A percentile compares a stretch with the other conserved stretches of the same genome.
Evolutionary conservation across 1,284 basidiomycete species (phyloP).

Genomic region (Austroboletus olivaceoglutinosus): DNA sequence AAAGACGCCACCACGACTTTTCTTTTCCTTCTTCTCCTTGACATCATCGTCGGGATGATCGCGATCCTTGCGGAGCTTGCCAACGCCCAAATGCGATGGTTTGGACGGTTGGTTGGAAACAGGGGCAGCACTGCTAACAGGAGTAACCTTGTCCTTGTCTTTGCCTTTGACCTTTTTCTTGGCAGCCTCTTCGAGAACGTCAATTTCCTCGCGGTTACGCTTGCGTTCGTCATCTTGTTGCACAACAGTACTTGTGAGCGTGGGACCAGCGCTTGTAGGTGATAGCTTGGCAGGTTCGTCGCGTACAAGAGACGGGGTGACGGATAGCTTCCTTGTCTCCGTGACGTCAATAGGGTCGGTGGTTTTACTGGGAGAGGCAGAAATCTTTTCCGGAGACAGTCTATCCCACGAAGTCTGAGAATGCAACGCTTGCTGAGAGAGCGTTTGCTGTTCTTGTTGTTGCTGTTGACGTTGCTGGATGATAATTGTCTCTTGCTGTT

Average conservation of each 20-base stretch:
- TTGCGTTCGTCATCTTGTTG: conserved; percentile 59
- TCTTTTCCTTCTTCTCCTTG: conserved; percentile 67
- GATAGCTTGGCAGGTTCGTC: conserved; percentile 38
- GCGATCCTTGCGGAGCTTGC: conserved; percentile 68
- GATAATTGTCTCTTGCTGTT: conserved; percentile 29
- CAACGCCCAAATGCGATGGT: conserved; percentile 30
- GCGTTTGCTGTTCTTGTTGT: conserved; percentile 30
- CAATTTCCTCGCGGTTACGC: conserved; percentile 58
- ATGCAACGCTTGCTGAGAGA: conserved; percentile 31
- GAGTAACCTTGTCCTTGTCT: conserved; percentile 19
- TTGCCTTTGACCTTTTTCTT: conserved; percentile 49
- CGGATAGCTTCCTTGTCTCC: conserved; percentile 73
- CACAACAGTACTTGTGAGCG: conserved; percentile 47
- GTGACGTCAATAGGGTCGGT: conserved; percentile 56
- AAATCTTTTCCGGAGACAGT: conserved; percentile 20
- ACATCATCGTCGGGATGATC: conserved; percentile 50
- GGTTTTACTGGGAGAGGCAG: conserved; percentile 23
- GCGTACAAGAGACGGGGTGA: conserved; percentile 73
- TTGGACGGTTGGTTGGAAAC: conserved; percentile 31
- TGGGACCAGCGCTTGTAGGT: conserved; percentile 31
- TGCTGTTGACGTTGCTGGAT: conserved; percentile 32
- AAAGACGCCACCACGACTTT: conserved; percentile 60
- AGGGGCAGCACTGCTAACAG: conserved; percentile 40
- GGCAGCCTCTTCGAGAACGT: conserved; percentile 54
- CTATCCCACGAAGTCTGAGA: conserved; percentile 28